Conservation (phyloP, 2,329 filamentous ascomycete species). For the Neopestalotiopsis sp. region DNA sequence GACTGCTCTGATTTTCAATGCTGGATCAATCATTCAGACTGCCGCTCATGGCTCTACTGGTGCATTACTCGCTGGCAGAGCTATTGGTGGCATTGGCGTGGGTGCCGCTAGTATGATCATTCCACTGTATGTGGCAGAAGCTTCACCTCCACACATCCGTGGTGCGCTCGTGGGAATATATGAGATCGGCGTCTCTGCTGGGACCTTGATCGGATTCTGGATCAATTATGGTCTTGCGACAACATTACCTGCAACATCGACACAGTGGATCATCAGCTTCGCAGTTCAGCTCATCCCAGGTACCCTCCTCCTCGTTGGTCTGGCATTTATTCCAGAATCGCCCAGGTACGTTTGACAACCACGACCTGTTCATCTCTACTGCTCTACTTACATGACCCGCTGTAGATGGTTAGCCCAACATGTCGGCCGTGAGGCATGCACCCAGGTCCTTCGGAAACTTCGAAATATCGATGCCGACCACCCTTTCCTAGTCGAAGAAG, state of each 20-base stretch:
- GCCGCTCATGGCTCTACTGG: slow-evolving; percentile 28
- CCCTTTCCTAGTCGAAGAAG: background rate
- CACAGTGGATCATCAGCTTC: slow-evolving; percentile 35
- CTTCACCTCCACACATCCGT: slow-evolving; percentile 28
- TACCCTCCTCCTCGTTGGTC: slow-evolving; percentile 29
- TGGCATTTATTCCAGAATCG: background rate
- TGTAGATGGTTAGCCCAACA: background rate
- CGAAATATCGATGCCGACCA: background rate
- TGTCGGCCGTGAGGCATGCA: background rate
- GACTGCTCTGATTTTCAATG: slow-evolving; percentile 25
- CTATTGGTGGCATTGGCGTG: slow-evolving; percentile 26
- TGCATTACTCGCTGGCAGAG: slow-evolving; percentile 34
- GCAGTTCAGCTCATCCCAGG: slow-evolving; percentile 32
- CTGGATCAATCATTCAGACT: slow-evolving; percentile 28
- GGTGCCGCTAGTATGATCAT: slow-evolving; percentile 28
- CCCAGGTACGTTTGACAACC: no score
- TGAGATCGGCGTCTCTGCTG: slow-evolving; percentile 37
- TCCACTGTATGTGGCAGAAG: slow-evolving; percentile 34
- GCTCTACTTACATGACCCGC: no score
- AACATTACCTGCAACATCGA: slow-evolving; percentile 26
- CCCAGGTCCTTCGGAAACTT: background rate
- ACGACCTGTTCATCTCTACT: no score
- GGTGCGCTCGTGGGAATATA: slow-evolving; percentile 46
- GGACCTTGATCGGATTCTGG: slow-evolving; percentile 34
- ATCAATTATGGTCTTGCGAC: slow-evolving; percentile 40